Base-by-base conservation (phyloP, 1,284 basidiomycete genomes). In the Quambalaria eucalypti region DNA sequence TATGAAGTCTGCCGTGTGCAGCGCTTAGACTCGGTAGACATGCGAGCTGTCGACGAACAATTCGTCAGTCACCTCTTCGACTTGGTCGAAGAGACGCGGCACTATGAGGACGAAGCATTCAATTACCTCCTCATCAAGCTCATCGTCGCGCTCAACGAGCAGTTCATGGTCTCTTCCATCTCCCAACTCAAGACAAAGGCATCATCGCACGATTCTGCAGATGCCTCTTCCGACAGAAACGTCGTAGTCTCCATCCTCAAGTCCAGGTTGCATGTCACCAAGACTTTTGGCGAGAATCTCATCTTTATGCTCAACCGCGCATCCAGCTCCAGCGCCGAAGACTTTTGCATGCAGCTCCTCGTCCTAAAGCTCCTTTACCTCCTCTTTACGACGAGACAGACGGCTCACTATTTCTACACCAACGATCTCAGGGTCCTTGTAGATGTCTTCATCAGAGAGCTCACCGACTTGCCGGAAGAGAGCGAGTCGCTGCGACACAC, bases 271-370 rank as follows among this genome's bases (percentile, higher is more conserved):
- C 85, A 87, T 7, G 84, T 83, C 10, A 88, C 85, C 77, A 90
- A 90, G 78, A 96, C 93, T 0, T 96, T 98, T 76, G 91, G 91
- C 14, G 91, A 93, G 78, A 98, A 97, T 71, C 83, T 98, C 80
- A 96, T 98, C 61, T 99, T 96, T 76, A 98, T 98, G 87, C 80
- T 99, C 40, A 98, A 99, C 71, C 85, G 93, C 57, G 88, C 91
- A 0, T 65, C 64, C 14, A 64, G 64, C 47, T 55, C 59, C 3
- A 63, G 66, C 31, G 60, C 87, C 2, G 92, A 97, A 68, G 93
- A 92, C 65, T 78, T 90, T 21, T 96, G 90, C 78, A 89, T 95
- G 84, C 91, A 96, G 68, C 79, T 98, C 10, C 81, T 98, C 44
- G 86, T 97, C 51, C 81, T 99, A 66, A 99, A 99, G 78, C 82